Conservation (phyloP, 176 grass and related monocot species). For the Ananas comosus region DNA sequence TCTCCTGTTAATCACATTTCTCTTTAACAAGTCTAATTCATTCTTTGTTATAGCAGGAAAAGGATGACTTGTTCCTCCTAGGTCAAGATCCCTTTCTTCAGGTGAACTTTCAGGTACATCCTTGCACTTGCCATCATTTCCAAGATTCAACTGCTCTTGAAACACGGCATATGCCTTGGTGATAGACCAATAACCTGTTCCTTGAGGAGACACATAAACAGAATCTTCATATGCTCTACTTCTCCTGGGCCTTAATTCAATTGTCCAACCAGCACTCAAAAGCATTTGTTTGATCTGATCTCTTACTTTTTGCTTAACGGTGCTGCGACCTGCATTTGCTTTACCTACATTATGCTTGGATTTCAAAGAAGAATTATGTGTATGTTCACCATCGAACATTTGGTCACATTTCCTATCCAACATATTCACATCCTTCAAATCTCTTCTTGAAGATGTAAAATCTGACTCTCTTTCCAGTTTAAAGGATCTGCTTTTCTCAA, state of each 20-base stretch:
- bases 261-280: slow-evolving; percentile 72
- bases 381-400: slow-evolving; percentile 7
- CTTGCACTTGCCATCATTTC: slow-evolving; percentile 25
- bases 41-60: slow-evolving; percentile 47
- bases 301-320: slow-evolving; percentile 60
- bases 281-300: slow-evolving; percentile 64
- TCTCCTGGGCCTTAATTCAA: slow-evolving; percentile 63
- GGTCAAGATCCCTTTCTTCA: slow-evolving; percentile 18
- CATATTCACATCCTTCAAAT: not conserved
- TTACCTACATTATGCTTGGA: slow-evolving; percentile 31
- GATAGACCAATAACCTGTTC: slow-evolving; percentile 85
- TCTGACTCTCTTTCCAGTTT: not conserved
- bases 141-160: slow-evolving; percentile 46
- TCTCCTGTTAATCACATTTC: slow-evolving; percentile 77
- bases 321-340: slow-evolving; percentile 35
- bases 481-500: not conserved
- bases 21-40: slow-evolving; percentile 67
- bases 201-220: slow-evolving; percentile 73
- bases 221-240: slow-evolving; percentile 73
- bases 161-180: slow-evolving; percentile 88
- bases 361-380: slow-evolving; percentile 6
- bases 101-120: slow-evolving; percentile 12
- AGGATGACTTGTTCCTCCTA: slow-evolving; percentile 12
- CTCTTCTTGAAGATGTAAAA: not conserved
- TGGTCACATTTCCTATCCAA: not conserved